Conservation (phyloP, 306 rosid genomes). For the Quercus rubra region DNA sequence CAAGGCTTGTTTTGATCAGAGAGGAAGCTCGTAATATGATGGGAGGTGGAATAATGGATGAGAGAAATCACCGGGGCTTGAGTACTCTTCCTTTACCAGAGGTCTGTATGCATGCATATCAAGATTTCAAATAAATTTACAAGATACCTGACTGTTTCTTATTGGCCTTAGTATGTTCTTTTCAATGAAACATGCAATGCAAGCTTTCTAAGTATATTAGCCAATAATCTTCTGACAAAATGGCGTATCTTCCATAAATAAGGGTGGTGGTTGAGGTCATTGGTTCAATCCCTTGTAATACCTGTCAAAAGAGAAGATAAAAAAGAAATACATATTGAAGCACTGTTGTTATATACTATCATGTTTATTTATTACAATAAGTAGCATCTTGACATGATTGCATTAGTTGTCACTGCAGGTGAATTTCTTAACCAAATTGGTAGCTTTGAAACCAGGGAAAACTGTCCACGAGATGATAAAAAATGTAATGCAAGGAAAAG, state of each 20-base stretch:
- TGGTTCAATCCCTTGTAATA: neutral
- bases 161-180: neutral
- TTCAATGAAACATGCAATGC: neutral
- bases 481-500: constrained; percentile 92
- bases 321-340: neutral
- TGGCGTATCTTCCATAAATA: neutral
- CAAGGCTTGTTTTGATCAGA: constrained; percentile 95
- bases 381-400: constrained; percentile 16
- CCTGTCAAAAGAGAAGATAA: neutral
- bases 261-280: neutral
- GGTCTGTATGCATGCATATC: constrained; percentile 41
- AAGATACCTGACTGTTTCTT: neutral
- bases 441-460: constrained; percentile 86
- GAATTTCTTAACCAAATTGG: constrained; percentile 81
- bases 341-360: neutral
- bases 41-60: constrained; percentile 95
- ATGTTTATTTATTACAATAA: neutral
- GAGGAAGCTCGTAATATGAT: constrained; percentile 98
- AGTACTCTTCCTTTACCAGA: constrained; percentile 86
- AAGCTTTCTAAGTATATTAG: neutral
- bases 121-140: constrained; percentile 13
- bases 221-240: neutral
- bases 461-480: constrained; percentile 78
- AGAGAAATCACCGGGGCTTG: constrained; percentile 88
- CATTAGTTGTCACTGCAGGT: constrained; percentile 51